Evolutionary conservation across 2,329 filamentous ascomycete species (phyloP).

Genomic region (Penicillium vulpinum): DNA sequence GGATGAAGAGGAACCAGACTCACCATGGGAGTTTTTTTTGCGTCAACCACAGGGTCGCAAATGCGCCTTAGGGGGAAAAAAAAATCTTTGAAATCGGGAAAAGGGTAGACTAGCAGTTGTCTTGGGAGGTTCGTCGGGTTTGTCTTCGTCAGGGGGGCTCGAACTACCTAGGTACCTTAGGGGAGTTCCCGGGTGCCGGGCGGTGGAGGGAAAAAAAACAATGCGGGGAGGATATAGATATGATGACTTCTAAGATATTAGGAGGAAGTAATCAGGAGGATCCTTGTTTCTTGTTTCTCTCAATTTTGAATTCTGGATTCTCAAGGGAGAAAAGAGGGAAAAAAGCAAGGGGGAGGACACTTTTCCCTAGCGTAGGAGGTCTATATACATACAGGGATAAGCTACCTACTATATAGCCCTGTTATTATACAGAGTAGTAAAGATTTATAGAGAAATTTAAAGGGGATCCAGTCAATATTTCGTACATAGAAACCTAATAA

Average conservation of each 20-base stretch:
- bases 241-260: neutral
- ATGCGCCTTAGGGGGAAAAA: neutral
- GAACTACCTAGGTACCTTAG: conserved; percentile 17
- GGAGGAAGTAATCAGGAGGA: neutral
- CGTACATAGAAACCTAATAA: neutral
- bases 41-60: neutral
- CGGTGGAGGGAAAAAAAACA: conserved; percentile 11
- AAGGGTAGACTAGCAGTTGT: neutral
- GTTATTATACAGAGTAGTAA: neutral
- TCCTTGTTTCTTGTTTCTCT: neutral
- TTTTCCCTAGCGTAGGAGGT: neutral
- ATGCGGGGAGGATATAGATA: neutral
- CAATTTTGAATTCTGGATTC: neutral
- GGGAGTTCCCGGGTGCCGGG: conserved; percentile 22
- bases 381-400: neutral
- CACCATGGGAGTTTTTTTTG: neutral
- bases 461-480: no score
- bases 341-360: neutral
- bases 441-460: neutral
- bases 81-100: neutral
- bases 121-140: neutral
- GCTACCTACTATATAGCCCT: neutral
- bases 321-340: neutral
- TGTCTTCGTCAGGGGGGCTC: neutral
- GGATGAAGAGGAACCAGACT: neutral